Evolutionary conservation across 1,284 basidiomycete species (phyloP), one percentile per base, ranked within the genome.

Genomic region (Trametes polyzona): DNA sequence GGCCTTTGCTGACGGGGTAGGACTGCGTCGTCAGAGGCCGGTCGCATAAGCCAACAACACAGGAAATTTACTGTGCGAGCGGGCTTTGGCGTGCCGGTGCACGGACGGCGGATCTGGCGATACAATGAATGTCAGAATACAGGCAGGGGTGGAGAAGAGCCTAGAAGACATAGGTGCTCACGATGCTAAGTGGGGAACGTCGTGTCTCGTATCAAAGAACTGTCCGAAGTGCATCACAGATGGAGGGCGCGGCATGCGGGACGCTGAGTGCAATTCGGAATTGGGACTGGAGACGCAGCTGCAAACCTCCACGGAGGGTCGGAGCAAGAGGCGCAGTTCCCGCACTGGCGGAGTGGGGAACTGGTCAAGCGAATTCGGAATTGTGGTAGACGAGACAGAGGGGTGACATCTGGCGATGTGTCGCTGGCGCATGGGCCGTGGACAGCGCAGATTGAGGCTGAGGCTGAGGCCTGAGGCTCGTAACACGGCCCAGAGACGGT

Each of bases 241-340:
- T 57, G 61, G 54, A 54, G 61, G 23, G 54, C 36, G 52, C 12
- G 52, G 41, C 61, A 62, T 52, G 61, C 52, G 61, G 61, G 42
- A 52, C 51, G 42, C 44, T 44, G 36, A 21, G 10, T n/a, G 32
- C 36, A 57, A 63, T 63, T 63, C 61, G 58, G 61, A 63, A 63
- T 63, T 59, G 47, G 39, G 58, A 55, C 57, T 63, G 61, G 61
- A 63, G 61, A 63, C 57, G 61, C 61, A 63, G 61, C 48, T 33
- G 46, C 29, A 48, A 57, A 41, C 57, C 57, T 63, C 61, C 61
- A 63, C 61, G 61, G 30, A 43, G 42, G 39, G 49, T 55, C 61
- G 61, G 61, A 63, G 61, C 58, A 57, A 59, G 24, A 27, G 32
- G 53, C 58, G 61, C 55, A 55, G 57, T 42, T 37, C 44, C 37